Evolutionary conservation across 1,284 basidiomycete genomes (phyloP), one percentile per base, ranked within the genome.

Genomic region (Ustilago shanxiensis): DNA sequence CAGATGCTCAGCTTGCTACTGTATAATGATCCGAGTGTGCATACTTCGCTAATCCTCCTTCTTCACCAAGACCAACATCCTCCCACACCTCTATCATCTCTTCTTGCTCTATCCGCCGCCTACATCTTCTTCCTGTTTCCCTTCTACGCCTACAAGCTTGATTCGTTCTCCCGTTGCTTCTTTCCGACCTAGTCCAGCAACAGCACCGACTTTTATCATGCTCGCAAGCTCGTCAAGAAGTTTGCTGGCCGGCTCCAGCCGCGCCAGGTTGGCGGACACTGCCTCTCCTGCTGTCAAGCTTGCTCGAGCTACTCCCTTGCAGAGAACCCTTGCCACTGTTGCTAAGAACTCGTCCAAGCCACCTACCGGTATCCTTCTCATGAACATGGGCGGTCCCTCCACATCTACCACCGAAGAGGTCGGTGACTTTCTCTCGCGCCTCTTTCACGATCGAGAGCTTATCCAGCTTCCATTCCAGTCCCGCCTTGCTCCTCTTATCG

Each of bases 351-450:
- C 28, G 22, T 47, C 35, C 56, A 78, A 68, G 56, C 67, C 67
- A 24, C 83, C 83, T 6, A 88, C 85, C 93, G 96, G 93, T 44
- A 90, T 99, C 68, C 93, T 99, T 35, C 93, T 99, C 92, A 89
- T 99, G 88, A 99, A 98, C 88, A 98, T 99, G 96, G 96, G 96
- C 52, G 96, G 96, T 0, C 96, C 96, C 11, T 70, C 66, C 44
- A 76, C 65, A 20, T 91, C 93, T 45, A 97, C 94, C 1, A 66
- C 85, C 14, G 82, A 86, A 20, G 87, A 88, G 53, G 87, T 87
- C 3, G 83, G 85, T 52, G 85, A 87, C 87, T 99, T 98, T 87
- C 90, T 99, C 72, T 94, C 91, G 77, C 93, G 95, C 75, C 90
- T 99, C 53, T 99, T 99, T 86, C 91, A 92, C 85, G 97, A 99